A percentile compares a stretch with the other conserved stretches of the same genome.
These are phyloP conservation scores for Metschnikowia hibisci DNA, from an alignment of 805 yeast species.

Conservation along the genomic window DNA sequence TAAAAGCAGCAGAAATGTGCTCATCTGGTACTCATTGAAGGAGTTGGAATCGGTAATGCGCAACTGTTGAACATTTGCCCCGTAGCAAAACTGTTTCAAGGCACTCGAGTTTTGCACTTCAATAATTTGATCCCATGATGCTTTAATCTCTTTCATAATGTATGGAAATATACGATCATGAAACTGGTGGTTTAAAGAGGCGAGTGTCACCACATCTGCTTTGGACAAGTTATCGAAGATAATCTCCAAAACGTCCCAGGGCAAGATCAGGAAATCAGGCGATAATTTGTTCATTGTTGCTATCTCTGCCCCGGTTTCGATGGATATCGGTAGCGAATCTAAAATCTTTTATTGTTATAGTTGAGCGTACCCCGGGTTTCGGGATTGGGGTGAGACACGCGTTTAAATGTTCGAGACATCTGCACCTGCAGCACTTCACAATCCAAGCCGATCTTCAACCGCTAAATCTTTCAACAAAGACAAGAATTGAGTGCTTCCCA, in stretches of 20 bases:
- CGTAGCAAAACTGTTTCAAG: background rate
- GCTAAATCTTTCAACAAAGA: no score
- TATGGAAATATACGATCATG: conserved; percentile 19
- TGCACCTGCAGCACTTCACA: background rate
- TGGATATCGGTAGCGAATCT: background rate
- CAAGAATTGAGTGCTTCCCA: no score
- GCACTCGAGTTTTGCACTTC: conserved; percentile 2
- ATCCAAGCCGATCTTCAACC: background rate
- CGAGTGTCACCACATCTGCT: conserved; percentile 10
- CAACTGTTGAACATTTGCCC: conserved; percentile 2
- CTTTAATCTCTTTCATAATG: conserved; percentile 22
- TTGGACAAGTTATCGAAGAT: conserved; percentile 9
- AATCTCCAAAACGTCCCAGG: conserved; percentile 13
- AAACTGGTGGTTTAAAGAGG: conserved; percentile 13
- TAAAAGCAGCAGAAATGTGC: conserved; percentile 21
- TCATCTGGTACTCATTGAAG: conserved; percentile 29
- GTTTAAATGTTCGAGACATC: background rate
- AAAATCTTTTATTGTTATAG: background rate
- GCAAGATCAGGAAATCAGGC: conserved; percentile 7
- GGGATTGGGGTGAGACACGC: background rate
- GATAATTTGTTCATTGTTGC: background rate
- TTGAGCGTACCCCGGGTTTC: conserved; percentile 3
- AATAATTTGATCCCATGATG: conserved; percentile 26
- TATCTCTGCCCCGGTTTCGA: background rate
- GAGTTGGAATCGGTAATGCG: conserved; percentile 10